These are phyloP conservation scores for Salicornia ramosissima DNA, from an alignment of 148 eudicot genomes.

Conservation along the genomic window DNA sequence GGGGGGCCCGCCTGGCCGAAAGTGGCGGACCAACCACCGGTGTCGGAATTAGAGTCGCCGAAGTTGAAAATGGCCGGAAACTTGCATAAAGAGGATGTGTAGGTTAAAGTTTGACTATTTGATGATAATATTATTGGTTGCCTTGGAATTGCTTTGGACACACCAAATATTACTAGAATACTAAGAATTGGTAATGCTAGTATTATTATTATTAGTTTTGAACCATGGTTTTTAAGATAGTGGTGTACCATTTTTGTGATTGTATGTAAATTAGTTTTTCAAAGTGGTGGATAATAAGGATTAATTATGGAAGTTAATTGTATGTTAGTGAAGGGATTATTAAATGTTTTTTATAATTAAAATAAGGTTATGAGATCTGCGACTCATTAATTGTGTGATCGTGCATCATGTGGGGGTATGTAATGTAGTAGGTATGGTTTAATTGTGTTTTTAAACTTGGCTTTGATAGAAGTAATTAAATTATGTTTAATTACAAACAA, in stretches of 20 bases:
- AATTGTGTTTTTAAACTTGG: too few relatives aligned
- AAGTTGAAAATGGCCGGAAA: slow-evolving; percentile 69
- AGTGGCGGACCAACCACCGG: slow-evolving; percentile 67
- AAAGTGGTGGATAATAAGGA: too few relatives aligned
- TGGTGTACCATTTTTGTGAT: background rate
- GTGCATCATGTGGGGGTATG: background rate
- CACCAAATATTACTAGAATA: background rate
- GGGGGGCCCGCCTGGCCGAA: slow-evolving; percentile 59
- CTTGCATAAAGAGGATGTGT: background rate
- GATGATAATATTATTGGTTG: background rate
- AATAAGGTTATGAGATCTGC: background rate
- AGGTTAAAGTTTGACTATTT: background rate
- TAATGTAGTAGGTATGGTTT: too few relatives aligned
- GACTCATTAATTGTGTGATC: too few relatives aligned
- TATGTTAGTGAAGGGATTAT: background rate
- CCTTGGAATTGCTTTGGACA: background rate
- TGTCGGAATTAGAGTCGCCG: slow-evolving; percentile 83
- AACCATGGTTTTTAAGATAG: background rate
- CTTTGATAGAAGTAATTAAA: too few relatives aligned
- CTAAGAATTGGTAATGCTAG: background rate
- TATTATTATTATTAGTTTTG: background rate
- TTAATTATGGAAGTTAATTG: background rate
- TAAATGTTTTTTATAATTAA: too few relatives aligned
- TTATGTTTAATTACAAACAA: too few relatives aligned
- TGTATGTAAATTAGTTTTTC: background rate